Evolutionary conservation across 768 basidiomycete species (phyloP), one percentile per base, ranked within the genome.

Genomic region (Lyophyllum atratum): DNA sequence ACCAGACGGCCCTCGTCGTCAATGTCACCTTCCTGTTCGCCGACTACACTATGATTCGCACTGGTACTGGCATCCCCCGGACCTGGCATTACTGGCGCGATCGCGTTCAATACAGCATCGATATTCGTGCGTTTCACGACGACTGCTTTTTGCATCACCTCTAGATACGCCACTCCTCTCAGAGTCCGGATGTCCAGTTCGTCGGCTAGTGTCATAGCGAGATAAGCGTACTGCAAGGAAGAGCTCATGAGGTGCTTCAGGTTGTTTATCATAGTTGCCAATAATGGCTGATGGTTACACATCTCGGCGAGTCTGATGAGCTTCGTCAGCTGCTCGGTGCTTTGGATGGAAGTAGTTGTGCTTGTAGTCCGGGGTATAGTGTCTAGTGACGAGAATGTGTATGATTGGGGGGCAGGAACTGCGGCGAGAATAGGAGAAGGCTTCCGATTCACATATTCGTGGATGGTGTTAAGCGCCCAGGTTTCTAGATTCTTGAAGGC

Each of bases 401-500:
- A 74, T n/a, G 70, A 60, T 17, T 75, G 59, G 14, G 78, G 70
- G 2, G 68, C 61, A 12, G 78, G 75, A 42, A 77, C 76, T 33
- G 74, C 65, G 42, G 72, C 74, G 49, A 83, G 71, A 59, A 85
- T 72, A 2, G 84, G 81, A 1, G 81, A 82, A 25, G 80, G 78
- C 63, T 82, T 83, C 49, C 77, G 80, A 58, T 83, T 83, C 22
- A 89, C 81, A 57, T 81, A 85, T 64, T 85, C 83, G 59, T 87
- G 85, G 46, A 91, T 85, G n/a, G 80, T 84, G 59, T 89, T 85
- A 19, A 91, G 76, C 1, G 87, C 82, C 89, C 89, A 91, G 1
- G 82, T 85, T 67, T 91, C 90, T 29, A 87, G 68, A 9, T 84
- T 81, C 68, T 84, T 87, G 80, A 90, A 90, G 22, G 82, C 79